These are phyloP conservation scores for Erythrobasidium yunnanense DNA, from an alignment of 768 basidiomycete genomes.

Conservation along the genomic window DNA sequence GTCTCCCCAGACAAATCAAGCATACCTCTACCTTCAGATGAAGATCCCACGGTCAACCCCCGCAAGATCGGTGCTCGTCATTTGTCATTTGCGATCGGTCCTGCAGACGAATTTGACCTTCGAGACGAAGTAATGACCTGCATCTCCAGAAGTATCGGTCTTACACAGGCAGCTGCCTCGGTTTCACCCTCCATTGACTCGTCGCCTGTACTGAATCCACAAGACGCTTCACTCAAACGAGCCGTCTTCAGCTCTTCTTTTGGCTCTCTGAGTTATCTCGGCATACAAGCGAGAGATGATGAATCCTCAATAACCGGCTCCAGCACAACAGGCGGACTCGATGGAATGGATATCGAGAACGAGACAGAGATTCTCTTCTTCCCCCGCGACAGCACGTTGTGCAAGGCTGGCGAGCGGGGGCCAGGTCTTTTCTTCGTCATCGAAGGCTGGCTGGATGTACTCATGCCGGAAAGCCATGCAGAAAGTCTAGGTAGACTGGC, in stretches of 20 bases:
- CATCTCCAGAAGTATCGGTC: slow-evolving; percentile 91
- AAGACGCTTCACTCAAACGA: slow-evolving; percentile 13
- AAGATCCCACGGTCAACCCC: slow-evolving; percentile 2
- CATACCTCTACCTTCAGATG: slow-evolving; percentile 8
- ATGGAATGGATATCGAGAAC: slow-evolving; percentile 69
- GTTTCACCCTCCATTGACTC: slow-evolving; percentile 36
- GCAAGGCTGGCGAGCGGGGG: slow-evolving; percentile 68
- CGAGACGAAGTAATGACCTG: slow-evolving; percentile 93
- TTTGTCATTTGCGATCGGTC: neutral
- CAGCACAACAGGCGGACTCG: slow-evolving; percentile 53
- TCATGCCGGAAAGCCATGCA: slow-evolving; percentile 51
- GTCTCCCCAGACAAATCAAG: slow-evolving; percentile 35
- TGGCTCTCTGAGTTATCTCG: slow-evolving; percentile 39
- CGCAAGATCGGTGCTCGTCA: slow-evolving; percentile 24
- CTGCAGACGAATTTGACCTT: slow-evolving; percentile 75
- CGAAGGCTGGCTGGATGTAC: slow-evolving; percentile 87
- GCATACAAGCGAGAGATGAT: slow-evolving; percentile 37
- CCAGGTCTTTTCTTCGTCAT: slow-evolving; percentile 84
- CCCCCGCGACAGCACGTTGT: slow-evolving; percentile 70
- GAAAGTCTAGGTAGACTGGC: neutral
- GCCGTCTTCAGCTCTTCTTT: slow-evolving; percentile 40
- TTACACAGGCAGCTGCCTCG: slow-evolving; percentile 64
- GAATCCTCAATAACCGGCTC: slow-evolving; percentile 37
- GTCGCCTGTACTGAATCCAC: slow-evolving; percentile 40
- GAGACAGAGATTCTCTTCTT: slow-evolving; percentile 94